Evolutionary conservation across 371 early-diverging fungal species (phyloP).

Genomic region (Mortierella sp.): DNA sequence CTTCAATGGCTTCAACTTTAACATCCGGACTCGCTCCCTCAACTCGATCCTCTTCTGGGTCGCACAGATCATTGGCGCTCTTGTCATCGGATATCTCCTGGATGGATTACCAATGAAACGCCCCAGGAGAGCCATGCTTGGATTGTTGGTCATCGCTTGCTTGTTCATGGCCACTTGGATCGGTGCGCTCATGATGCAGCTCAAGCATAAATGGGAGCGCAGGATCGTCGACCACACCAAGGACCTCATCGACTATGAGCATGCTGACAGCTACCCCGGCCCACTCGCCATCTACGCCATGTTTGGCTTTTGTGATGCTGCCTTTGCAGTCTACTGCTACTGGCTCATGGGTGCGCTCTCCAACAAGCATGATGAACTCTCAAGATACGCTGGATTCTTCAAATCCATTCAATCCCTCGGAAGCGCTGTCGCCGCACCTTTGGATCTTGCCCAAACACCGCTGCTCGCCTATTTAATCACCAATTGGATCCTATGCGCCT

Average conservation of each 20-base stretch:
- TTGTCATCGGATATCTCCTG: constrained; percentile 65
- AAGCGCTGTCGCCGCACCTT: constrained; percentile 54
- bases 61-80: constrained; percentile 74
- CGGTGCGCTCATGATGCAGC: constrained; percentile 69
- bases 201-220: constrained; percentile 57
- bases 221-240: background rate
- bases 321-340: constrained; percentile 67
- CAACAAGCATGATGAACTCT: constrained; percentile 73
- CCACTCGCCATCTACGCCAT: constrained; percentile 70
- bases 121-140: constrained; percentile 64
- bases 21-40: constrained; percentile 72
- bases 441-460: constrained; percentile 48
- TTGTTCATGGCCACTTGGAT: constrained; percentile 75
- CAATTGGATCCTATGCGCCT: constrained; percentile 55
- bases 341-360: constrained; percentile 85
- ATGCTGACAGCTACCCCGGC: constrained; percentile 57
- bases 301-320: constrained; percentile 78
- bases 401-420: constrained; percentile 59
- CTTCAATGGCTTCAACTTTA: constrained; percentile 68
- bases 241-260: constrained; percentile 52
- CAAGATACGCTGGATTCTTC: constrained; percentile 78
- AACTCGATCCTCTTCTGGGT: constrained; percentile 80
- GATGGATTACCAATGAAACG: constrained; percentile 62
- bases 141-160: constrained; percentile 58
- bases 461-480: constrained; percentile 54